A percentile compares a stretch with the other conserved stretches of the same genome.
These are phyloP conservation scores for Aspergillus pseudoterreus DNA, from an alignment of 2,329 filamentous ascomycete genomes.

Conservation along the genomic window DNA sequence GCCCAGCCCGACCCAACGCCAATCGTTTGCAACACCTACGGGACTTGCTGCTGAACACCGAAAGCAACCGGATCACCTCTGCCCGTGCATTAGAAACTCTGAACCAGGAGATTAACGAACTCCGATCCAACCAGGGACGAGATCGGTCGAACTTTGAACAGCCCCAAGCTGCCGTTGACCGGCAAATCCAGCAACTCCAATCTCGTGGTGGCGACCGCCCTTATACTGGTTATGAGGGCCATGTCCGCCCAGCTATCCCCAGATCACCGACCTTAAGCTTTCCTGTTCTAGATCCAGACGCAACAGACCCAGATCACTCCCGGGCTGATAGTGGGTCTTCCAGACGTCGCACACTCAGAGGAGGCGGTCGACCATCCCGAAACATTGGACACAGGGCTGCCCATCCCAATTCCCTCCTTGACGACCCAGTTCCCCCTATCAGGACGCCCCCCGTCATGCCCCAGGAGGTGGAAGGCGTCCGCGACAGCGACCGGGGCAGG, in stretches of 20 bases:
- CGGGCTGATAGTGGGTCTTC: slow-evolving; percentile 13
- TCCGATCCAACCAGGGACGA: slow-evolving; percentile 22
- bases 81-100: slow-evolving; percentile 36
- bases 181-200: slow-evolving; percentile 21
- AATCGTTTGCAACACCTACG: slow-evolving; percentile 36
- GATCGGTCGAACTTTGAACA: slow-evolving; percentile 25
- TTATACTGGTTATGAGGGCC: slow-evolving; percentile 12
- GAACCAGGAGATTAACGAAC: slow-evolving; percentile 37
- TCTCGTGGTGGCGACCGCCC: slow-evolving; percentile 11
- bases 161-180: slow-evolving; percentile 22
- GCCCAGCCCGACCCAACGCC: slow-evolving; percentile 19
- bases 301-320: slow-evolving; percentile 12
- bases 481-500: slow-evolving; percentile 42
- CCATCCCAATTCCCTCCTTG: slow-evolving; percentile 19
- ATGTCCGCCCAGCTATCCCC: slow-evolving; percentile 11
- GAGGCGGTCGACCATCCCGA: slow-evolving; percentile 13
- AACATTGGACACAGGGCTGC: slow-evolving; percentile 13
- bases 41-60: slow-evolving; percentile 36
- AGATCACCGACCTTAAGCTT: slow-evolving; percentile 11
- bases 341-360: slow-evolving; percentile 21
- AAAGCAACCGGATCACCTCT: slow-evolving; percentile 28
- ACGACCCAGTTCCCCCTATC: slow-evolving; percentile 23
- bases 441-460: slow-evolving; percentile 27
- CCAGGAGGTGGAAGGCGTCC: slow-evolving; percentile 19
- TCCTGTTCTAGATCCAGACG: slow-evolving; percentile 15